Conservation (phyloP, 495 filamentous ascomycete species). For the Trichoderma reesei region DNA sequence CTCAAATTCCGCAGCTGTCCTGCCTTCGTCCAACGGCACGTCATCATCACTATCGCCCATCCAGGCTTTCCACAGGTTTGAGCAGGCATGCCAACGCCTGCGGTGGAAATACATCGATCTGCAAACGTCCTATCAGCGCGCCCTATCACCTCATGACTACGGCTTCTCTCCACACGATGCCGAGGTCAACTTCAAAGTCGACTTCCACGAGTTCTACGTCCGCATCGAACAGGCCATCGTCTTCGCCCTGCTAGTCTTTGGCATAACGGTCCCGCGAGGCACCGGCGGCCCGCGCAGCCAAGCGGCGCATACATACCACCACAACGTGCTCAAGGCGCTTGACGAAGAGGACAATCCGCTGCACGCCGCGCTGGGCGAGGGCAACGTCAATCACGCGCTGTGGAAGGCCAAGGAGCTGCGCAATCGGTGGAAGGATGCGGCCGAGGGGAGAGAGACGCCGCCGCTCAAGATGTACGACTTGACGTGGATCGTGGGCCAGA, state of each 20-base stretch:
- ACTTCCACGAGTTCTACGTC: constrained; percentile 63
- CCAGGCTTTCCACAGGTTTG: constrained; percentile 3
- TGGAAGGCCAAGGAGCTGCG: constrained; percentile 51
- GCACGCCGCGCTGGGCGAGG: constrained; percentile 37
- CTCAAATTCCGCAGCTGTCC: background rate
- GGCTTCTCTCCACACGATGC: constrained; percentile 18
- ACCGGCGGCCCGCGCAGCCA: constrained; percentile 5
- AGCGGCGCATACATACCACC: constrained; percentile 47
- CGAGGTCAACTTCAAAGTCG: constrained; percentile 59
- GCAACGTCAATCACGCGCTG: constrained; percentile 39
- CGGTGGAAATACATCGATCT: constrained; percentile 53
- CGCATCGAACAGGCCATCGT: constrained; percentile 55
- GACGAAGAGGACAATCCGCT: constrained; percentile 41
- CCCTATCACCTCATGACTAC: constrained; percentile 25
- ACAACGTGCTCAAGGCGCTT: constrained; percentile 51
- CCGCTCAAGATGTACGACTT: constrained; percentile 10
- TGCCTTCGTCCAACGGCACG: background rate
- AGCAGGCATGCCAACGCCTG: constrained; percentile 29
- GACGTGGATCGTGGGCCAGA: constrained; percentile 4
- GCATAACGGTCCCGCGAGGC: constrained; percentile 32
- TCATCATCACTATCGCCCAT: background rate
- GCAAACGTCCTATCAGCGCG: constrained; percentile 40
- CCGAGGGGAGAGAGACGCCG: constrained; percentile 19
- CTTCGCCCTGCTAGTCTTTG: constrained; percentile 48
- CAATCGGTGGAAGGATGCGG: constrained; percentile 58